A percentile compares a stretch with the other conserved stretches of the same genome.
phyloP scores from a whole-genome alignment of 768 basidiomycete species.

The Naganishia onofrii region DNA sequence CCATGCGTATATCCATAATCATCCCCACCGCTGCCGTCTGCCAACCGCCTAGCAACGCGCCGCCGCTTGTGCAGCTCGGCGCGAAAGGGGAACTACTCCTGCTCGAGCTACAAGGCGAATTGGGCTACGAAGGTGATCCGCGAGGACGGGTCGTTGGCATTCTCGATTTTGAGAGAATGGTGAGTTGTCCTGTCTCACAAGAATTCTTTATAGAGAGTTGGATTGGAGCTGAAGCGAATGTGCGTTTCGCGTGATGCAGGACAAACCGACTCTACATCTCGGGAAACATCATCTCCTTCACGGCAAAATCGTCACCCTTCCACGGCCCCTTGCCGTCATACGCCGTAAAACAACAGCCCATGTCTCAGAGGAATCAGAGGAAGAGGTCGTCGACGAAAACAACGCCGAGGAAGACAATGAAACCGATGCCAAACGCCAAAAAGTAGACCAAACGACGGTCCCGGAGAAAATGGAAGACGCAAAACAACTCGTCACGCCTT shows the following conservation, averaged over 20 bases:
- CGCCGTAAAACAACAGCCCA: constrained; percentile 33
- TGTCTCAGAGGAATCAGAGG: constrained; percentile 9
- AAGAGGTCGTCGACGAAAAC: constrained; percentile 30
- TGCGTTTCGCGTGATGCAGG: constrained; percentile 54
- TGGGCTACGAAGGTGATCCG: constrained; percentile 67
- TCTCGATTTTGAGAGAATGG: constrained; percentile 61
- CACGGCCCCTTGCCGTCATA: constrained; percentile 80
- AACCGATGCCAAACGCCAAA: constrained; percentile 20
- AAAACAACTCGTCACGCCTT: neutral
- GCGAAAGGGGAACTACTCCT: constrained; percentile 67
- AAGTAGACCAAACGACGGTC: neutral
- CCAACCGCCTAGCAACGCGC: neutral
- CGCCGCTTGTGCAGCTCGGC: constrained; percentile 25
- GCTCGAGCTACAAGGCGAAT: constrained; percentile 80
- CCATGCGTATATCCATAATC: constrained; percentile 14
- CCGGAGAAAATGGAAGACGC: neutral
- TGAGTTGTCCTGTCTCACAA: constrained; percentile 31
- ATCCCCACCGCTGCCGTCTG: constrained; percentile 11
- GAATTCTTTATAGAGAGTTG: neutral
- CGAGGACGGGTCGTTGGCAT: constrained; percentile 76
- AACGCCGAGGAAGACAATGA: constrained; percentile 34
- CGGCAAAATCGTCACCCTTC: constrained; percentile 70
- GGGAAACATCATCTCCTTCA: constrained; percentile 83
- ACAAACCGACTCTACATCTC: constrained; percentile 72
- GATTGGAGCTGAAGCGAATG: constrained; percentile 9